These are phyloP conservation scores for Microdochium trichocladiopsis DNA, from an alignment of 2,329 filamentous ascomycete species.

Conservation along the genomic window DNA sequence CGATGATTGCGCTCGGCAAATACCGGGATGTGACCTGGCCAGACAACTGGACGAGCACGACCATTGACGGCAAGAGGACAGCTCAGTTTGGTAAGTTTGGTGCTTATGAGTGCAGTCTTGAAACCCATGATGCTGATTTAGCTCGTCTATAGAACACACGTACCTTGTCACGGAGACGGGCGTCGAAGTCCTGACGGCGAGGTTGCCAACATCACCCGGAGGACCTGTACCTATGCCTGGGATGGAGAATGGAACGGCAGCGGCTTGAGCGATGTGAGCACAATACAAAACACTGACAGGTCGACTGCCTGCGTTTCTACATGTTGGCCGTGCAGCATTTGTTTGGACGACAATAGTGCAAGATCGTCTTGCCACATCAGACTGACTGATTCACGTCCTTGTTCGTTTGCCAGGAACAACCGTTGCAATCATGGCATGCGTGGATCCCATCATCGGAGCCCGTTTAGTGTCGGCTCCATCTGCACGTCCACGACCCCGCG, in stretches of 20 bases:
- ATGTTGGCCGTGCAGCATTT: no score
- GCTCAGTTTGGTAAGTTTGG: slow-evolving; percentile 76
- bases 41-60: slow-evolving; percentile 97
- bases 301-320: no score
- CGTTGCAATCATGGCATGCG: no score
- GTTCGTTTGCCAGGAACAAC: no score
- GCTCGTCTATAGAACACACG: slow-evolving; percentile 58
- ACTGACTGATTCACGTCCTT: no score
- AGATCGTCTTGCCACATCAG: no score
- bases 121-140: neutral
- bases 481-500: neutral
- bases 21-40: slow-evolving; percentile 95
- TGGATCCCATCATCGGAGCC: no score
- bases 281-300: neutral
- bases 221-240: slow-evolving; percentile 57
- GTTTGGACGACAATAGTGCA: no score
- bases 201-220: slow-evolving; percentile 66
- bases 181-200: slow-evolving; percentile 75
- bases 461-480: no score
- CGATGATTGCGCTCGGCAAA: slow-evolving; percentile 91
- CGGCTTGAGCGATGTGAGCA: slow-evolving; percentile 1
- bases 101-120: neutral
- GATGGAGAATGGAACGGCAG: slow-evolving; percentile 10
- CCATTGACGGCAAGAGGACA: slow-evolving; percentile 79
- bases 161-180: slow-evolving; percentile 78